Conservation (phyloP, 495 filamentous ascomycete species). For the Aspergillus ellipticus region DNA sequence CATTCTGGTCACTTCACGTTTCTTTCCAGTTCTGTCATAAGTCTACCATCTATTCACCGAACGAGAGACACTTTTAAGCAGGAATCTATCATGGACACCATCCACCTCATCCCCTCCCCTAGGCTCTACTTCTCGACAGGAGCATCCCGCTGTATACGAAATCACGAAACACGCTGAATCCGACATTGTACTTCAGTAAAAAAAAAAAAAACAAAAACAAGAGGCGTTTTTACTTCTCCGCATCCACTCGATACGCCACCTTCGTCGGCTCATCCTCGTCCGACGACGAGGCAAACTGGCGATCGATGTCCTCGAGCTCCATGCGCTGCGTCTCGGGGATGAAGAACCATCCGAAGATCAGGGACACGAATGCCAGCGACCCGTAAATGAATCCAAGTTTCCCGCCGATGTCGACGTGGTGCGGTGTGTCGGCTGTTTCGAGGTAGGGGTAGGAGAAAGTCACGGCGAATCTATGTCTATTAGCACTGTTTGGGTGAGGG, state of each 20-base stretch:
- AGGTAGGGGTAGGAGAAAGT: conserved; percentile 13
- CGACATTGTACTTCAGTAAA: no score
- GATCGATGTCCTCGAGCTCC: conserved; percentile 10
- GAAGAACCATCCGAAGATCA: conserved; percentile 9
- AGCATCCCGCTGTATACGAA: no score
- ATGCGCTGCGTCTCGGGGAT: conserved; percentile 9
- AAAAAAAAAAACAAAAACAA: no score
- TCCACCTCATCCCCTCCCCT: no score
- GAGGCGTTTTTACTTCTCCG: not conserved
- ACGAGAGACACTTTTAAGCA: no score
- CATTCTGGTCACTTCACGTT: no score
- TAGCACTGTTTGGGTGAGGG: not conserved
- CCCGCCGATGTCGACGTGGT: not conserved
- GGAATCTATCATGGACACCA: no score
- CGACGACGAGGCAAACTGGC: conserved; percentile 1
- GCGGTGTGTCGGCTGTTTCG: not conserved
- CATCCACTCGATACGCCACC: not conserved
- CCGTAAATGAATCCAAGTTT: conserved; percentile 15
- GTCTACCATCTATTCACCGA: no score
- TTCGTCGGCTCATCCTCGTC: not conserved
- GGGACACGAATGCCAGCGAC: not conserved
- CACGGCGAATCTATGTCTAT: conserved; percentile 11
- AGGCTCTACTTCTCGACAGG: no score
- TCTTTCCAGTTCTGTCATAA: no score
- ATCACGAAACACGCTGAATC: no score